Evolutionary conservation across 495 filamentous ascomycete genomes (phyloP).

Genomic region (Lasiosphaeris hirsuta): DNA sequence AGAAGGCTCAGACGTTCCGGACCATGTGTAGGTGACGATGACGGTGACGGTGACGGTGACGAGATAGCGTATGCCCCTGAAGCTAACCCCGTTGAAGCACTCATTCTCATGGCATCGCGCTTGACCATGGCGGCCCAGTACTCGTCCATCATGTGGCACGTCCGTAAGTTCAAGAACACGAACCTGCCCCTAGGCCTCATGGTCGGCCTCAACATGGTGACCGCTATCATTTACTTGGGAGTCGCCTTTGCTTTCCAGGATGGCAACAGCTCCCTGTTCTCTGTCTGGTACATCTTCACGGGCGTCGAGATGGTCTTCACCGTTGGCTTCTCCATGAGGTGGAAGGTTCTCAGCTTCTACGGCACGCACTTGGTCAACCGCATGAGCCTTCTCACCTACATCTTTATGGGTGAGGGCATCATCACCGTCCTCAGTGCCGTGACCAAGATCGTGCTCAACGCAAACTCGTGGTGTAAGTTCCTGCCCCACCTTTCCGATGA

Average conservation of each 20-base stretch:
- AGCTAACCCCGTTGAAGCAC: constrained; percentile 39
- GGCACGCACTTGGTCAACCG: constrained; percentile 61
- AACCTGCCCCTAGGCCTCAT: constrained; percentile 40
- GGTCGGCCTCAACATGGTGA: constrained; percentile 36
- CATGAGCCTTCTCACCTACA: constrained; percentile 63
- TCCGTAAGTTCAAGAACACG: constrained; percentile 36
- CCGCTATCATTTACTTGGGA: constrained; percentile 50
- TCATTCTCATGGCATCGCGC: constrained; percentile 60
- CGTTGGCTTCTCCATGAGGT: constrained; percentile 49
- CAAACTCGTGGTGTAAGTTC: constrained; percentile 21
- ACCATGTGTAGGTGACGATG: constrained; percentile 39
- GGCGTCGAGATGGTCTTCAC: constrained; percentile 51
- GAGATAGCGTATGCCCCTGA: too few relatives aligned
- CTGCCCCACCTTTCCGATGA: background rate
- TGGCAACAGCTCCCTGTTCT: constrained; percentile 15
- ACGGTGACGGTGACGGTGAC: too few relatives aligned
- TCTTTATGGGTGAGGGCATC: constrained; percentile 66
- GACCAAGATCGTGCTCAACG: constrained; percentile 25
- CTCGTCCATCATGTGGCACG: constrained; percentile 43
- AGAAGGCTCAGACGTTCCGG: constrained; percentile 47
- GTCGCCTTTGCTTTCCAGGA: constrained; percentile 41
- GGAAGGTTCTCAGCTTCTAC: constrained; percentile 57
- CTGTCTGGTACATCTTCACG: constrained; percentile 54
- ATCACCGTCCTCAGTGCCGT: constrained; percentile 26
- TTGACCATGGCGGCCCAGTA: constrained; percentile 57